Evolutionary conservation across 352 stramenopile genomes (phyloP).

Genomic region (Phytophthora niederhauseri): DNA sequence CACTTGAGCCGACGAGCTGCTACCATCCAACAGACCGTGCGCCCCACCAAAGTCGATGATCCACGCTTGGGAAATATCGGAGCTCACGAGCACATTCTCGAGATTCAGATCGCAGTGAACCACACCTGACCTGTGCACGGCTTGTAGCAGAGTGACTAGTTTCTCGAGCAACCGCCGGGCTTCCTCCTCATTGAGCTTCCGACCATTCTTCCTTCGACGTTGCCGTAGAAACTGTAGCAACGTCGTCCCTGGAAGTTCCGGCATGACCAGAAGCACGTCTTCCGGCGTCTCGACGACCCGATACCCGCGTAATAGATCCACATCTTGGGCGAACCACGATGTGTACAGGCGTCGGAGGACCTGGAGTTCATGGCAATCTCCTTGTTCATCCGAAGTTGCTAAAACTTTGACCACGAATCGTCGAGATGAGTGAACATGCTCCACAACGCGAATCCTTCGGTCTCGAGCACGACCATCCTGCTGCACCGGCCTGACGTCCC

Average conservation of each 20-base stretch:
- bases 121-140: conserved; percentile 91
- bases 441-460: conserved; percentile 15
- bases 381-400: conserved; percentile 16
- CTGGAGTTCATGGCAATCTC: conserved; percentile 43
- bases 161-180: conserved; percentile 9
- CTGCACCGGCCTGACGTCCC: conserved; percentile 29
- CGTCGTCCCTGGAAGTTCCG: conserved; percentile 48
- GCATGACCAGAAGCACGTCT: conserved; percentile 64
- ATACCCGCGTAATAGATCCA: conserved; percentile 45
- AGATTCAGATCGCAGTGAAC: conserved; percentile 99
- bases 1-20: not conserved
- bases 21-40: conserved; percentile 36
- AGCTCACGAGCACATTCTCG: conserved; percentile 92
- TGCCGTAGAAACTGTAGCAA: conserved; percentile 48
- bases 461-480: not conserved
- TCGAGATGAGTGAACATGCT: conserved; percentile 14
- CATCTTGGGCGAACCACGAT: conserved; percentile 13
- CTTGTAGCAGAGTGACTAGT: conserved; percentile 64
- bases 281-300: conserved; percentile 54
- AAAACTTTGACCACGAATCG: conserved; percentile 60
- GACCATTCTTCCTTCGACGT: conserved; percentile 15
- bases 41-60: conserved; percentile 74
- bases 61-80: conserved; percentile 33
- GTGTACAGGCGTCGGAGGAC: conserved; percentile 46
- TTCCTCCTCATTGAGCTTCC: conserved; percentile 28